A percentile compares a stretch with the other conserved stretches of the same genome.
phyloP scores from a whole-genome alignment of 805 yeast species.

The Hanseniaspora taiwanica region DNA sequence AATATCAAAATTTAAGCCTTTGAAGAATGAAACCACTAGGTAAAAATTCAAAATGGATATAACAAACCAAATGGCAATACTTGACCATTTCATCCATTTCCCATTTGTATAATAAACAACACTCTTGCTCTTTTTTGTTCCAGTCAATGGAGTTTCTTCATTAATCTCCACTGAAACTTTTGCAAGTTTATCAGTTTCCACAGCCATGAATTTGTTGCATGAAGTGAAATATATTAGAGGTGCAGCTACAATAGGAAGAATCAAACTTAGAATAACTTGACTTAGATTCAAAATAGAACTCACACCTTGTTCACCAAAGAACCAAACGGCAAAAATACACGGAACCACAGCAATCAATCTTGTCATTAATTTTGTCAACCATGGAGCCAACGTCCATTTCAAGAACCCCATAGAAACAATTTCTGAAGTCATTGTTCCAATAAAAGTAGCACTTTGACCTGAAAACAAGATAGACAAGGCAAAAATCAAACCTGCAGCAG shows the following conservation, averaged over 20 bases:
- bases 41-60: slow-evolving; percentile 63
- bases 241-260: slow-evolving; percentile 78
- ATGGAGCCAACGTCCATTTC: slow-evolving; percentile 69
- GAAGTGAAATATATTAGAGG: slow-evolving; percentile 78
- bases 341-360: slow-evolving; percentile 62
- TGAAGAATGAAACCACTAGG: slow-evolving; percentile 38
- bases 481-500: slow-evolving; percentile 78
- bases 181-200: slow-evolving; percentile 13
- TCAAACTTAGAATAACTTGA: slow-evolving; percentile 70
- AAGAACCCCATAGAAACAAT: slow-evolving; percentile 87
- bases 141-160: slow-evolving; percentile 8
- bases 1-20: slow-evolving; percentile 40
- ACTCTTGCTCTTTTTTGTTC: slow-evolving; percentile 12
- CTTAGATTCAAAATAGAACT: slow-evolving; percentile 61
- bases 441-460: slow-evolving; percentile 93
- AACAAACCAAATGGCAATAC: slow-evolving; percentile 53
- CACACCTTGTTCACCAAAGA: slow-evolving; percentile 73
- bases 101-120: slow-evolving; percentile 61
- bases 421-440: slow-evolving; percentile 87
- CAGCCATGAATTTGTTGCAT: slow-evolving; percentile 51
- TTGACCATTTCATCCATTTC: slow-evolving; percentile 35
- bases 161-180: slow-evolving; percentile 16
- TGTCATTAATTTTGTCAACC: slow-evolving; percentile 65
- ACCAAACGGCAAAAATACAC: slow-evolving; percentile 58
- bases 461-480: slow-evolving; percentile 80